Base-by-base conservation (phyloP, 2,329 filamentous ascomycete species). In the Pestalotiopsis sp. region DNA sequence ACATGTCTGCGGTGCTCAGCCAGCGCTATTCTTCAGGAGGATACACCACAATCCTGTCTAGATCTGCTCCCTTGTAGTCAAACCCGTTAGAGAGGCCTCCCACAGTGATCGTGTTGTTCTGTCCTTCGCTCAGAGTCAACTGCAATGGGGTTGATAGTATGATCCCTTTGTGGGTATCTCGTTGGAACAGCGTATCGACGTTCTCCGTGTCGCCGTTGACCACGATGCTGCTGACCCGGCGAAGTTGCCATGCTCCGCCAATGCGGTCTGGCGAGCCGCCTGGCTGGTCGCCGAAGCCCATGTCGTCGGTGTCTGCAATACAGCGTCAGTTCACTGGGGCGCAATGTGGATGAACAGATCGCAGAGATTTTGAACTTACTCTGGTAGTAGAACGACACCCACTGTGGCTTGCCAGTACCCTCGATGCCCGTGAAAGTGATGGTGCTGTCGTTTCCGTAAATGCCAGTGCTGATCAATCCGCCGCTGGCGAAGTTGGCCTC, bases 31-130 rank as follows among this genome's bases (percentile, higher is more conserved):
- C 69, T 76, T 90, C 87, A 0, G 86, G 79, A 1, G 87, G 88
- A 75, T 90, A 90, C 0, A 90, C 88, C 1, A 90, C 82, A 71
- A 90, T 85, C 14, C 82, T 81, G 71, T 90, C 88, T 25, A 90
- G 73, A 72, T 90, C 88, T 0, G 86, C 88, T 0, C 87, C 87
- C 74, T 87, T 88, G 20, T 82, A 81, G 67, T 88, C 85, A 61
- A 87, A 80, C 0, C 87, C 87, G 67, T 90, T 90, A 62, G 76
- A 81, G 60, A 90, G 69, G 0, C 88, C 88, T 0, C 88, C 87
- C 27, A 91, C 81, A 1, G 85, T 87, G 64, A 91, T 88, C 0
- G 81, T 86, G 69, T 88, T 87, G 12, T 78, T 80, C 2, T 64
- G 69, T 0, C 88, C 87, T 73, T 87, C 82, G 39, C 85, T 79